Conservation (phyloP, 208 protist genomes). For the Blastocrithidia nonstop region DNA sequence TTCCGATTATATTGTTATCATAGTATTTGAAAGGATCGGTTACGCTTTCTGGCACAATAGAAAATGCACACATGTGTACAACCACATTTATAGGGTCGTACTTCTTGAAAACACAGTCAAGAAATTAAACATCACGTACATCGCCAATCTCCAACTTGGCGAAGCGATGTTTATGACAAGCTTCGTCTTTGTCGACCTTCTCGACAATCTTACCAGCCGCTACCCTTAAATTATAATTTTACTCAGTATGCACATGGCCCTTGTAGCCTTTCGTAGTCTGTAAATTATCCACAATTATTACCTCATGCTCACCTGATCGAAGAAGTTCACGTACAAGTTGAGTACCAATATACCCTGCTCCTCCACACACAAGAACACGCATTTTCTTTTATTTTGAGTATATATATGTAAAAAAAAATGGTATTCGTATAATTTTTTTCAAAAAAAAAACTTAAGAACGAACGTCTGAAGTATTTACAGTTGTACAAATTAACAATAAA, state of each 20-base stretch:
- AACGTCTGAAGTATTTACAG: background rate
- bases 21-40: slow-evolving; percentile 89
- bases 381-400: slow-evolving; percentile 10
- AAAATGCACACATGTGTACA: slow-evolving; percentile 91
- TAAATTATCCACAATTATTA: slow-evolving; percentile 91
- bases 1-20: slow-evolving; percentile 93
- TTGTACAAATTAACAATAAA: background rate
- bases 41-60: slow-evolving; percentile 89
- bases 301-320: slow-evolving; percentile 45
- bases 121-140: slow-evolving; percentile 55
- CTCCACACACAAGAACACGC: slow-evolving; percentile 90
- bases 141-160: slow-evolving; percentile 68
- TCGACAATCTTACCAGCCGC: slow-evolving; percentile 5
- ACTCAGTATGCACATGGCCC: slow-evolving; percentile 38
- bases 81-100: slow-evolving; percentile 79
- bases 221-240: slow-evolving; percentile 13
- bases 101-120: slow-evolving; percentile 81
- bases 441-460: background rate
- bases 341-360: slow-evolving; percentile 96
- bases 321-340: slow-evolving; percentile 91
- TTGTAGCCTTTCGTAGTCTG: slow-evolving; percentile 43
- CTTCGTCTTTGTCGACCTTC: slow-evolving; percentile 6
- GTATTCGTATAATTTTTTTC: too few relatives aligned
- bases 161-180: slow-evolving; percentile 12
- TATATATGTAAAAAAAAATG: too few relatives aligned